Base-by-base conservation (phyloP, 305 asterid genomes). In the Stenogyne calaminthoides region DNA sequence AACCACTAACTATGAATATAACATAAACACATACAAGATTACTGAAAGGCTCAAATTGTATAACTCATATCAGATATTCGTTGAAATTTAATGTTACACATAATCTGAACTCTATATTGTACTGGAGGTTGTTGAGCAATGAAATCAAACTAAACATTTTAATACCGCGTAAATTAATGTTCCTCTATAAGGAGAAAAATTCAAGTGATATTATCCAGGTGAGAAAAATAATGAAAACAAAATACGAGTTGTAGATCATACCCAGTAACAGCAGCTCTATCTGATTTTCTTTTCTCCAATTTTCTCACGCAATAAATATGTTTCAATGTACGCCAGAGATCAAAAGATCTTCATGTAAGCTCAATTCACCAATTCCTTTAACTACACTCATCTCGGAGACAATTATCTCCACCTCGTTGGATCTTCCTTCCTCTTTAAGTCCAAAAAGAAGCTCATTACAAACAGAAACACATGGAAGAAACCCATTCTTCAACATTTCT, bases 201-300 rank as follows among this genome's bases (percentile, higher is more conserved):
- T 3, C 57, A 34, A 62, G 22, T 12, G 20, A 25, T 20, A 49
- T 25, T 59, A 27, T 25, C 29, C 14, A 11, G 15, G 52, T 39
- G 36, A 49, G 52, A 49, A 32, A 32, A 32, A 32, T 25, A 3
- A 32, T 32, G 36, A 32, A 32, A 32, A 59, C 12, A n/a, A 40
- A 10, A 56, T n/a, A 68, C 60, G 34, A 42, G 70, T 64, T 39
- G 46, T 57, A 75, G 72, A 76, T 77, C 84, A 78, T 81, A 92
- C 98, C 97, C 90, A 1, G 97, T 96, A 68, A 90, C 97, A 73
- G 96, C 96, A 39, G 96, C 98, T 84, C 96, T 32, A 32, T 32
- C 4, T 32, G 6, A 32, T 54, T 54, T 54, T 54, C 32, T 54
- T 54, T 54, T 54, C 60, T 11, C 32, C 0, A n/a, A 19, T 19